Conservation (phyloP, 345 rosid genomes). For the Hypericum androsaemum region DNA sequence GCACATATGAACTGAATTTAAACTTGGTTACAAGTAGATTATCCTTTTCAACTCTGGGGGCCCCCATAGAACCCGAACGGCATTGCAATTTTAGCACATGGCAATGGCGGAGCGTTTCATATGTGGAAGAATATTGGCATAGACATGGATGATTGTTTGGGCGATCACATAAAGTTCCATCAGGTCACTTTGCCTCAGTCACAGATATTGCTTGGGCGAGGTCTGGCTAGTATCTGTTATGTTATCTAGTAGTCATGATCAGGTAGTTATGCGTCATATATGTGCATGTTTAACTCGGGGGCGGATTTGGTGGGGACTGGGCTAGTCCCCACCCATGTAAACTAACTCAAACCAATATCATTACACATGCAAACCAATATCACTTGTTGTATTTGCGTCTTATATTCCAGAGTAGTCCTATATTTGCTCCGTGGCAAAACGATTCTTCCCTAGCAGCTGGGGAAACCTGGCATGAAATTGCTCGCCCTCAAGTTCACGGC, state of each 20-base stretch:
- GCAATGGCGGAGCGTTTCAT: slow-evolving; percentile 89
- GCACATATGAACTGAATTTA: too few species aligned
- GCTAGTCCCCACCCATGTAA: too few species aligned
- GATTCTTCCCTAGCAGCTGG: slow-evolving; percentile 22
- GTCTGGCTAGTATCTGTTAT: slow-evolving; percentile 57
- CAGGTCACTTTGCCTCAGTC: slow-evolving; percentile 83
- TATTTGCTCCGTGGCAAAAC: slow-evolving; percentile 73
- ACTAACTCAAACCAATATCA: too few species aligned
- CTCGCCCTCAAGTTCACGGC: slow-evolving; percentile 96
- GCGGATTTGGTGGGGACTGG: too few species aligned
- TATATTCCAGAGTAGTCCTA: slow-evolving; percentile 55
- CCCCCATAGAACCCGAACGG: slow-evolving; percentile 77
- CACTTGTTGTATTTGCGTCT: too few species aligned
- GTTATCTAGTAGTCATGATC: slow-evolving; percentile 92
- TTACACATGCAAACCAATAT: too few species aligned
- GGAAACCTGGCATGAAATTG: slow-evolving; percentile 79
- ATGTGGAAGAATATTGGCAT: slow-evolving; percentile 69
- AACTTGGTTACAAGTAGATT: too few species aligned
- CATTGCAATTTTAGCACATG: slow-evolving; percentile 69
- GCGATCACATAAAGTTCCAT: slow-evolving; percentile 80
- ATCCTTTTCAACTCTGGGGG: too few species aligned
- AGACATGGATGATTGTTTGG: slow-evolving; percentile 58
- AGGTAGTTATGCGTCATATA: too few species aligned
- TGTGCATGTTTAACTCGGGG: too few species aligned
- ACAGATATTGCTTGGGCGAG: slow-evolving; percentile 78